Conservation (phyloP, 257 asterid species). For the Leonotis leonurus region DNA sequence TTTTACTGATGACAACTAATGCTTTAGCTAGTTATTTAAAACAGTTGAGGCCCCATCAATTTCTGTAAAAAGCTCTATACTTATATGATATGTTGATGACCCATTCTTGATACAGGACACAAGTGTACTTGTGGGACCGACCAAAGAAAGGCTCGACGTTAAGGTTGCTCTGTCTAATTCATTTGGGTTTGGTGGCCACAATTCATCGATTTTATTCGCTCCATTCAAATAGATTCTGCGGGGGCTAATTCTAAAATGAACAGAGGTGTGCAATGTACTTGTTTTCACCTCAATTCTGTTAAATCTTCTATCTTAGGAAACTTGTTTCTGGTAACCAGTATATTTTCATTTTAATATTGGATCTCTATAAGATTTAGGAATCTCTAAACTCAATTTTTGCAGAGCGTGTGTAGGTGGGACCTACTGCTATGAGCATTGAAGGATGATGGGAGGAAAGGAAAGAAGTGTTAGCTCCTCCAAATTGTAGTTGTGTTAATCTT, state of each 20-base stretch:
- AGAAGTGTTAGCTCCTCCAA: not conserved
- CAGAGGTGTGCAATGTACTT: slow-evolving; percentile 11
- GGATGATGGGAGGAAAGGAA: not conserved
- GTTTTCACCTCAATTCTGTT: not conserved
- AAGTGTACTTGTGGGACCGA: slow-evolving; percentile 66
- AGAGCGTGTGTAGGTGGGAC: slow-evolving; percentile 1
- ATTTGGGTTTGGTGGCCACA: slow-evolving; percentile 93
- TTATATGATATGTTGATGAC: slow-evolving; percentile 7
- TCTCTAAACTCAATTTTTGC: not conserved
- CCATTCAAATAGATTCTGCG: slow-evolving; percentile 52
- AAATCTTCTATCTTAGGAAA: not conserved
- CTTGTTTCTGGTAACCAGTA: not conserved
- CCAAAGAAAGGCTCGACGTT: slow-evolving; percentile 57
- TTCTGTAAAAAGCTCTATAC: not conserved
- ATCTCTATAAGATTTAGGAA: no score
- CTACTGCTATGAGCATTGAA: not conserved
- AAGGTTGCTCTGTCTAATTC: slow-evolving; percentile 91
- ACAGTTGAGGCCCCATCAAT: not conserved
- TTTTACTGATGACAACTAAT: not conserved
- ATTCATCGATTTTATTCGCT: slow-evolving; percentile 82
- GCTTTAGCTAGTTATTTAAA: not conserved
- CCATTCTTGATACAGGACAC: slow-evolving; percentile 48
- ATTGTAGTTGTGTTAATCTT: slow-evolving; percentile 21
- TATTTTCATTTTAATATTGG: no score
- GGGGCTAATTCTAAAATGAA: slow-evolving; percentile 11